Evolutionary conservation across 306 rosid genomes (phyloP).

Genomic region (Dryas drummondii): DNA sequence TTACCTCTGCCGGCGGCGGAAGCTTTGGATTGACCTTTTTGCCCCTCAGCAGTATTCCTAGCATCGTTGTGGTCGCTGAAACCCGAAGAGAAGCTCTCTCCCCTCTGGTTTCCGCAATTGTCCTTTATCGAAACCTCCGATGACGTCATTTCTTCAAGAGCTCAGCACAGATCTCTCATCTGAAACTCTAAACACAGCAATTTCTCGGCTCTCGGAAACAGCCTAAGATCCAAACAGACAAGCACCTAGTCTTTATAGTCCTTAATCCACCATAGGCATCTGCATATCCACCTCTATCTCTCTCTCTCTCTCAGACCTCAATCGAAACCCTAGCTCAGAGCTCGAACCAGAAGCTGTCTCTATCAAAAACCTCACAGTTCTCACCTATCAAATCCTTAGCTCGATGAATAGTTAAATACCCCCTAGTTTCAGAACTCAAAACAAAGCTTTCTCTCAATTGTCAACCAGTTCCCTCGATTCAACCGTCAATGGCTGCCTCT

Average conservation of each 20-base stretch:
- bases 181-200: conserved; percentile 18
- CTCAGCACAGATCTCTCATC: conserved; percentile 73
- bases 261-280: not conserved
- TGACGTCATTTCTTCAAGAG: conserved; percentile 48
- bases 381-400: conserved; percentile 8
- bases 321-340: conserved; percentile 17
- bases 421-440: not conserved
- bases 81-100: conserved; percentile 34
- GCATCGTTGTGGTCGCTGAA: conserved; percentile 35
- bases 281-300: not conserved
- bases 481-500: conserved; percentile 7
- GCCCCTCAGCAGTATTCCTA: conserved; percentile 36
- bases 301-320: conserved; percentile 2
- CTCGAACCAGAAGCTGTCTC: conserved; percentile 13
- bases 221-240: not conserved
- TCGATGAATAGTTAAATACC: not conserved
- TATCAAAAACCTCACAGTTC: conserved; percentile 5
- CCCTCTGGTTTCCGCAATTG: conserved; percentile 48
- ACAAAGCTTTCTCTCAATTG: not conserved
- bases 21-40: conserved; percentile 32
- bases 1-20: conserved; percentile 42
- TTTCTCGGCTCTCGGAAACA: conserved; percentile 7
- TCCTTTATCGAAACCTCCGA: conserved; percentile 63
- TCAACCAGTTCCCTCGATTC: conserved; percentile 14
- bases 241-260: not conserved